Evolutionary conservation across 192 early-diverging fungal species (phyloP), one percentile per base, ranked within the genome.

Genomic region (Backusella liffmaniae): DNA sequence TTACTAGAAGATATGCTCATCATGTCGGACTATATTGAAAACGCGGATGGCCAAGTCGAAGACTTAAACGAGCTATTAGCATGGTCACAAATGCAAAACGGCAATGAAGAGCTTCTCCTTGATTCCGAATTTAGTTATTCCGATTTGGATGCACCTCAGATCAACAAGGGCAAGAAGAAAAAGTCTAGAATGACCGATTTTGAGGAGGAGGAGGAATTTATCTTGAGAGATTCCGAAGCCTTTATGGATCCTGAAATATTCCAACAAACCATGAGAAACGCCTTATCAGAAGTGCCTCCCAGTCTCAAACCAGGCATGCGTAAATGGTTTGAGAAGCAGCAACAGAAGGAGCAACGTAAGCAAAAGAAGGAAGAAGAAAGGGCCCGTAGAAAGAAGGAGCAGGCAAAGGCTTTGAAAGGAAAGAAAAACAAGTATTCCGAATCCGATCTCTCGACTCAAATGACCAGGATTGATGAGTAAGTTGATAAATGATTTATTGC

Each of bases 21-120:
- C 7, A 74, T 81, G 35, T 67, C 51, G 5, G 80, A 81, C 46
- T 81, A 77, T 23, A 81, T 81, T 23, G 80, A 76, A 29, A 77
- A 81, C 42, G 56, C 72, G 15, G 53, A 41, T 3, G 41, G 75
- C 3, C 15, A 74, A 2, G 72, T 66, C 15, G 79, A 70, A 32
- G 44, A 32, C 32, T 42, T 66, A 46, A 70, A 73, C 7, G 79
- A 80, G 5, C 34, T 77, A 1, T 49, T 49, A 36, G 41, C 53
- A 53, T 72, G 42, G 53, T 74, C 39, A 36, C 56, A 42, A 66
- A 70, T 30, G 39, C 34, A 73, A 42, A 32, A 73, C 29, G 36
- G 34, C 36, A 36, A 73, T 65, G 65, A 56, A 16, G 72, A 77
- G 42, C 37, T 26, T 6, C n/a, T 36, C 70, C 10, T 35, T 37